Conservation (phyloP, 2,329 filamentous ascomycete species). For the Colletotrichum truncatum region DNA sequence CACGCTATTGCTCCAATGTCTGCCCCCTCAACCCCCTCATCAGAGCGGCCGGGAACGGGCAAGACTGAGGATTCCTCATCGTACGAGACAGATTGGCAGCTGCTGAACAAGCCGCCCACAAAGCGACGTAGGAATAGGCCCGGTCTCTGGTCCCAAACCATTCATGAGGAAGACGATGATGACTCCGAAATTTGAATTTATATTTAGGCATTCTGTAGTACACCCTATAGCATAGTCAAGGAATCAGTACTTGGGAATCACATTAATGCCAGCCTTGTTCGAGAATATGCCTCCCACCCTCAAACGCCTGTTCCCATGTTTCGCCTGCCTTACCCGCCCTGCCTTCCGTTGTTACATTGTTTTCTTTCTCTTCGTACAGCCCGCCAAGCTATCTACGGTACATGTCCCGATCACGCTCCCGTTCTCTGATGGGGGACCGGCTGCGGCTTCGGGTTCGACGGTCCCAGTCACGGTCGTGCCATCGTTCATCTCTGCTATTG, state of each 20-base stretch:
- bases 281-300: slow-evolving; percentile 2
- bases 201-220: neutral
- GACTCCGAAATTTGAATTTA: slow-evolving; percentile 52
- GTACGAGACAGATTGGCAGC: slow-evolving; percentile 47
- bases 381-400: slow-evolving; percentile 58
- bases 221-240: neutral
- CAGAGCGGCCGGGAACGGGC: slow-evolving; percentile 28
- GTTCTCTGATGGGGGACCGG: slow-evolving; percentile 47
- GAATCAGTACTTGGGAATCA: slow-evolving; percentile 19
- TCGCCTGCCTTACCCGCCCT: slow-evolving; percentile 4
- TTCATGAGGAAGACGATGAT: slow-evolving; percentile 78
- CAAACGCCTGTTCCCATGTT: slow-evolving; percentile 26
- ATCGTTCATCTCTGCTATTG: slow-evolving; percentile 38
- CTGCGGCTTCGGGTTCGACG: slow-evolving; percentile 51
- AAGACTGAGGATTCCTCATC: slow-evolving; percentile 37
- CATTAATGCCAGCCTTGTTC: slow-evolving; percentile 21
- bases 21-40: slow-evolving; percentile 45
- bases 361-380: neutral
- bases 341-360: neutral
- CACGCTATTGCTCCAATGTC: slow-evolving; percentile 20
- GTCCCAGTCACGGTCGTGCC: slow-evolving; percentile 48
- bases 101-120: slow-evolving; percentile 43
- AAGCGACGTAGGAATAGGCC: slow-evolving; percentile 51
- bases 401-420: slow-evolving; percentile 52
- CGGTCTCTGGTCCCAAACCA: slow-evolving; percentile 71